Evolutionary conservation across 345 rosid genomes (phyloP).

Genomic region (rapeseed (Brassica napus)): DNA sequence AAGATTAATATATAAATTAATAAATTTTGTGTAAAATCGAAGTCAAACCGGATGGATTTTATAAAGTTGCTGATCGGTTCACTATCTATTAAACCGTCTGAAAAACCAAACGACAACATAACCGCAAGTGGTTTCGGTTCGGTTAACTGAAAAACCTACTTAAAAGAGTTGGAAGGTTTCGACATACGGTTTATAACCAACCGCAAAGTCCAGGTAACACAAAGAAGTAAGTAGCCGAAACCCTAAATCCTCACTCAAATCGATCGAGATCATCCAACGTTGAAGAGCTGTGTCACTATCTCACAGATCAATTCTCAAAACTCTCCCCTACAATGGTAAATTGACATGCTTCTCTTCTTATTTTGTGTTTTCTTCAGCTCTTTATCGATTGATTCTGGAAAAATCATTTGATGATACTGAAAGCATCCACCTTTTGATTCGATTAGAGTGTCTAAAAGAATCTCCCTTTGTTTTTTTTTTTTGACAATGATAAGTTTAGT

Average conservation of each 20-base stretch:
- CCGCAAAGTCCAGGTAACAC: not conserved
- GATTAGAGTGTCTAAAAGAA: not conserved
- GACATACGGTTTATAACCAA: not conserved
- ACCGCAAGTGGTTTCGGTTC: not conserved
- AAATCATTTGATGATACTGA: not conserved
- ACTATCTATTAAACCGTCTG: not conserved
- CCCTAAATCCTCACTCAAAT: constrained; percentile 21
- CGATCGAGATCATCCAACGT: not conserved
- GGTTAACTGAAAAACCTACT: not conserved
- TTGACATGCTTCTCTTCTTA: not conserved
- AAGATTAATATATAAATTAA: not conserved
- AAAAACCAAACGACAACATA: not conserved
- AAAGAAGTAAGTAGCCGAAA: constrained; percentile 6
- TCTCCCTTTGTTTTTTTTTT: not conserved
- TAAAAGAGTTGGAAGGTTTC: not conserved
- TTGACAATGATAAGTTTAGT: not conserved
- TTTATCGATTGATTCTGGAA: not conserved
- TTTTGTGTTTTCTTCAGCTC: not conserved
- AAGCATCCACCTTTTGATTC: not conserved
- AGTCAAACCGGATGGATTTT: not conserved
- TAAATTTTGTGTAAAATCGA: not conserved
- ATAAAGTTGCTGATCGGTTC: not conserved
- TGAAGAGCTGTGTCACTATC: not conserved
- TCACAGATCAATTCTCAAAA: not conserved
- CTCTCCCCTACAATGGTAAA: constrained; percentile 25